These are phyloP conservation scores for Rhynchospora breviuscula DNA, from an alignment of 176 grass and related monocot genomes.

Conservation along the genomic window DNA sequence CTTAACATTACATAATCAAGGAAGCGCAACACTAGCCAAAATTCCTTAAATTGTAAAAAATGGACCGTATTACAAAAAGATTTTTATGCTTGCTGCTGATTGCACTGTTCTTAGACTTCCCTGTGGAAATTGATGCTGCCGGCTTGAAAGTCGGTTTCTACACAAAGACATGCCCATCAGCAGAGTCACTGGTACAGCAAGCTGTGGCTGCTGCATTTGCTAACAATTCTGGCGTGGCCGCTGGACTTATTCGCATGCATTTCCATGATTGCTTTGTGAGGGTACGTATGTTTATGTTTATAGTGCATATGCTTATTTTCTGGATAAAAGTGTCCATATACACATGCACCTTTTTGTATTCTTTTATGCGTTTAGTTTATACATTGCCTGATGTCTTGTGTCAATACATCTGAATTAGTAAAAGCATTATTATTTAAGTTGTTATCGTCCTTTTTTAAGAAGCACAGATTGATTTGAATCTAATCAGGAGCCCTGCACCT, in stretches of 20 bases:
- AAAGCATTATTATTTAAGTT: not conserved
- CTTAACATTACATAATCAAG: not conserved
- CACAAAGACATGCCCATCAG: constrained; percentile 42
- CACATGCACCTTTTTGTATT: not conserved
- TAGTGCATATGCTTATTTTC: not conserved
- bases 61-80: not conserved
- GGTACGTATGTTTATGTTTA: constrained; percentile 31
- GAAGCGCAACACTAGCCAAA: not conserved
- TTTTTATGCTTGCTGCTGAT: not conserved
- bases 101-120: not conserved
- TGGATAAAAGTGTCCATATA: no score
- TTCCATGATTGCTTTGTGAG: constrained; percentile 80
- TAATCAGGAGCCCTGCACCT: not conserved
- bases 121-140: not conserved
- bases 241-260: constrained; percentile 64
- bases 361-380: not conserved
- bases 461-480: not conserved
- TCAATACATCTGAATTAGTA: not conserved
- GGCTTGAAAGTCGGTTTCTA: constrained; percentile 57
- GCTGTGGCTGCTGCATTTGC: constrained; percentile 49
- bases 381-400: not conserved
- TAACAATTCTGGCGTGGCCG: constrained; percentile 49
- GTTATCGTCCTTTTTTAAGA: not conserved
- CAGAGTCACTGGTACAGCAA: constrained; percentile 55
- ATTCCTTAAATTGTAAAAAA: not conserved